Evolutionary conservation across 805 yeast species (phyloP), one percentile per base, ranked within the genome.

Genomic region (Diddensiella transvaalensis): DNA sequence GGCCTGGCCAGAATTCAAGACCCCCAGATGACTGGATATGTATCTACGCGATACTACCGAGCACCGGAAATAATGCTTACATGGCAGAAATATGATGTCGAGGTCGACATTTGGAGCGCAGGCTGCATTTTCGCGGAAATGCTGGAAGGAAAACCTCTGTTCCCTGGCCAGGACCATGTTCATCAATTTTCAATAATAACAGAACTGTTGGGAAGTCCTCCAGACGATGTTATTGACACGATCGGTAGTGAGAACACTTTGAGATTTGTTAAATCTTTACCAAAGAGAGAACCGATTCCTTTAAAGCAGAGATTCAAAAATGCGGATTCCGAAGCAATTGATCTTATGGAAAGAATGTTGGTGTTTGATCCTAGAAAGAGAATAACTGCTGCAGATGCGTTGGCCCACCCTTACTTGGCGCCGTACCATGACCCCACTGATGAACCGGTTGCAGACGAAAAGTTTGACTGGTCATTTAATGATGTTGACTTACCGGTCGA

Each of bases 61-160:
- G 99, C 98, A 0, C 99, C 99, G 1, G 99, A 91, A 66, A 91
- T 91, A 68, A 91, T 91, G 99, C 77, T 91, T 55, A 89, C 97
- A 22, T 91, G 98, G 98, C 99, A 91, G 67, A 88, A 91, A 64
- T 91, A 91, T 69, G 96, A 90, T 62, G 83, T 87, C 5, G 97
- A 90, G 69, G 98, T 91, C 33, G 99, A 91, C 68, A 87, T 91
- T 60, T 91, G 99, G 99, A 85, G 95, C 19, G 96, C 95, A 8
- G 99, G 96, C 19, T 91, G 99, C 71, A 90, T 91, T 49, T 86
- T 91, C 62, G 93, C 97, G 5, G 99, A 91, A 66, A 91, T 91
- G 96, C 85, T 91, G 57, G 96, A 90, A 66, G 96, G 96, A 6
- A 88, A 87, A 67, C 98, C 99, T 1, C 74, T 91, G 40, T 91